Evolutionary conservation across 2,329 filamentous ascomycete genomes (phyloP).

Genomic region (Meredithiella fracta): DNA sequence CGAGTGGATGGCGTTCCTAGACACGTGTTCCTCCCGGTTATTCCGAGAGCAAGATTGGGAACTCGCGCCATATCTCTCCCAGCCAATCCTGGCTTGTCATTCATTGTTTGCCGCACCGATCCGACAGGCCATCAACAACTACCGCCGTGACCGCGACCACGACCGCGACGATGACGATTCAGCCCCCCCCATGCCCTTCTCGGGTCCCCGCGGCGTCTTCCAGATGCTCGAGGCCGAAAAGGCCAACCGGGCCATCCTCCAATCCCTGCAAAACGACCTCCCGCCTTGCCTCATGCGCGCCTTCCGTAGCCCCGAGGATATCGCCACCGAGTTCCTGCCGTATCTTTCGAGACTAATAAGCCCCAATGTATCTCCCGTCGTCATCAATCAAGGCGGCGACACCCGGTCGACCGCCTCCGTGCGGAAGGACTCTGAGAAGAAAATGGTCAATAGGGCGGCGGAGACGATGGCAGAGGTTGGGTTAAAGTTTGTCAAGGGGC

Average conservation of each 20-base stretch:
- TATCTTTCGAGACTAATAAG: constrained; percentile 71
- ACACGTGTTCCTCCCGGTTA: constrained; percentile 60
- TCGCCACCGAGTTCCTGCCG: constrained; percentile 70
- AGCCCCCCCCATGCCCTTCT: constrained; percentile 49
- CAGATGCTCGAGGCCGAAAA: constrained; percentile 67
- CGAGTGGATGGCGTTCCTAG: constrained; percentile 93
- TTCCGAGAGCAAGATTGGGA: constrained; percentile 89
- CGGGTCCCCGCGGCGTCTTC: constrained; percentile 67
- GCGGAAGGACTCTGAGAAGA: constrained; percentile 68
- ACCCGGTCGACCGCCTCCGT: constrained; percentile 62
- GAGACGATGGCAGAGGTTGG: constrained; percentile 70
- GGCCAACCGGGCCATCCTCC: constrained; percentile 57
- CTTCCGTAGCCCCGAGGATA: constrained; percentile 62
- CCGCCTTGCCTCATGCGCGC: constrained; percentile 54
- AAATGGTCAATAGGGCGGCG: constrained; percentile 63
- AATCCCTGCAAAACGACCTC: constrained; percentile 55
- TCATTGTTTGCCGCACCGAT: constrained; percentile 68
- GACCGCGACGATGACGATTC: constrained; percentile 27
- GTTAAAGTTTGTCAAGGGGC: constrained; percentile 63
- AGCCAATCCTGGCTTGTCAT: constrained; percentile 79
- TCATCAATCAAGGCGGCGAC: constrained; percentile 50
- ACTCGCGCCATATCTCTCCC: constrained; percentile 68
- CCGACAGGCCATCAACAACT: constrained; percentile 27
- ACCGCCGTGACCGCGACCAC: constrained; percentile 24
- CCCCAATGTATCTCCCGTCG: constrained; percentile 79